These are phyloP conservation scores for Sporobolomyces roseus DNA, from an alignment of 768 basidiomycete genomes.

Conservation along the genomic window DNA sequence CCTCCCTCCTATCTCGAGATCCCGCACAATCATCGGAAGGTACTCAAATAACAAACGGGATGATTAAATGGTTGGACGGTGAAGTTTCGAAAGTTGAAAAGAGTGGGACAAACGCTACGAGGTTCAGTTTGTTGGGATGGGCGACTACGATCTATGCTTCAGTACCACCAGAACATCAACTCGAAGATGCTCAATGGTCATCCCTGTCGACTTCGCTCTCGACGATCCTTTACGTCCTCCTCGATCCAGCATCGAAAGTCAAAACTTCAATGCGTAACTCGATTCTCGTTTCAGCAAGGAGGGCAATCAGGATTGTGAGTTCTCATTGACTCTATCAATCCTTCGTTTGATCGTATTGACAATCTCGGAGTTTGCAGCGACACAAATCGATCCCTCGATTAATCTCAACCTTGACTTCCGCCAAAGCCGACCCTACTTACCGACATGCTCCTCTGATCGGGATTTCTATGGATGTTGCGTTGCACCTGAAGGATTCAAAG, in stretches of 20 bases:
- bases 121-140: constrained; percentile 71
- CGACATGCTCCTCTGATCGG: constrained; percentile 60
- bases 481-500: constrained; percentile 28
- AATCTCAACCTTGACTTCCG: constrained; percentile 17
- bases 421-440: constrained; percentile 32
- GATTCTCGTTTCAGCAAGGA: constrained; percentile 60
- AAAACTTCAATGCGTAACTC: constrained; percentile 63
- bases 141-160: constrained; percentile 60
- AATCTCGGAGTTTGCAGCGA: constrained; percentile 16
- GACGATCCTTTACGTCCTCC: constrained; percentile 59
- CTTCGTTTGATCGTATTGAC: neutral
- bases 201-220: constrained; percentile 61
- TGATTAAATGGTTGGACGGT: constrained; percentile 69
- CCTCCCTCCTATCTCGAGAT: constrained; percentile 64
- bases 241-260: constrained; percentile 54
- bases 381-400: constrained; percentile 5
- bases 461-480: constrained; percentile 53
- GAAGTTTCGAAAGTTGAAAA: constrained; percentile 64
- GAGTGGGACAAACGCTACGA: constrained; percentile 49
- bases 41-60: constrained; percentile 58
- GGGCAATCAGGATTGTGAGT: constrained; percentile 65
- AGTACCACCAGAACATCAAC: constrained; percentile 45
- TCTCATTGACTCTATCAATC: neutral
- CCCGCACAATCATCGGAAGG: constrained; percentile 46
- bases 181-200: constrained; percentile 52